Base-by-base conservation (phyloP, 371 early-diverging fungal species). In the Mucor sp. region DNA sequence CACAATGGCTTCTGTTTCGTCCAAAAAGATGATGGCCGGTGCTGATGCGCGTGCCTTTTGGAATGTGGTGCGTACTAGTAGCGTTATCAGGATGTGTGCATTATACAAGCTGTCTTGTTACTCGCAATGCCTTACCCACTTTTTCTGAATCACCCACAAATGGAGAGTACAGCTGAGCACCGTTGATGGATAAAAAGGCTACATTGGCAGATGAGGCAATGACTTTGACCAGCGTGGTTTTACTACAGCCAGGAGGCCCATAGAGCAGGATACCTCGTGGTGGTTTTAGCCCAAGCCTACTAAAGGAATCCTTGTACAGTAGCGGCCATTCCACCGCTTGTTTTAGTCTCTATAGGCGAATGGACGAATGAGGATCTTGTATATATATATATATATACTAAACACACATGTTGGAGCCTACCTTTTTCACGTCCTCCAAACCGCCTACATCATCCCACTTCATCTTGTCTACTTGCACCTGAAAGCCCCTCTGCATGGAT, bases 171-270 rank as follows among this genome's bases (percentile, higher is more conserved):
- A 98, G 63, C 6, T 90, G 87, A 3, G 99, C 97, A 0, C 97
- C 97, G 70, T 91, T 93, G 28, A 99, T 81, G 2, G 95, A 89
- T 11, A 96, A 77, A 70, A 99, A 98, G 0, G 90, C 85, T 4
- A 93, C 82, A 25, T 91, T 89, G 8, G 91, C 87, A n/a, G 88
- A 90, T 25, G 89, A 87, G 2, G 95, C 94, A 67, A 95, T 88
- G 15, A 92, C 87, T 80, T 92, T 95, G 28, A 95, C 98, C 19
- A 99, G 75, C 0, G 97, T 95, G 0, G 99, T 99, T 77, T 99
- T 99, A 76, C 95, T 94, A 80, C 99, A 98, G 4, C 99, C 99
- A 1, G 99, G 98, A 17, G 99, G 99, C 1, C 99, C 99, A 74
- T 97, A 98, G 12, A 99, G 77, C 21, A 99, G 78, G 4, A 99